Evolutionary conservation across 495 filamentous ascomycete genomes (phyloP).

Genomic region (Trichoderma erinaceum): DNA sequence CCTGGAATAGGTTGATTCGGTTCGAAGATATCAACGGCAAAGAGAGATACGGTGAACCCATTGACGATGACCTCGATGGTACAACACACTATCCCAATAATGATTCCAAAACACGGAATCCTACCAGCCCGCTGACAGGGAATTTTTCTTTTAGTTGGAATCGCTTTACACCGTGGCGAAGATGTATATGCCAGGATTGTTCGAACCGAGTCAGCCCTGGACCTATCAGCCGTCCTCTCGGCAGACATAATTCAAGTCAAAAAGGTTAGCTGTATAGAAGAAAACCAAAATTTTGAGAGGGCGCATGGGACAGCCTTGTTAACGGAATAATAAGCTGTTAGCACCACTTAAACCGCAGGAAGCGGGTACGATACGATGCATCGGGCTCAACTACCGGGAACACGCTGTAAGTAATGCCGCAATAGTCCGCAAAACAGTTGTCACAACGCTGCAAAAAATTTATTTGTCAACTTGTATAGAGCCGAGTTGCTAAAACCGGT

Average conservation of each 20-base stretch:
- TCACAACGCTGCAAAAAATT: neutral
- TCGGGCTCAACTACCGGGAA: slow-evolving; percentile 23
- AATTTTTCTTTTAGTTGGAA: neutral
- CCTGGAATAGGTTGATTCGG: slow-evolving; percentile 6
- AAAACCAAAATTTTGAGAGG: neutral
- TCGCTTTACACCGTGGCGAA: slow-evolving; percentile 5
- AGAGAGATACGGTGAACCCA: slow-evolving; percentile 1
- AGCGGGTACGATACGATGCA: slow-evolving; percentile 19
- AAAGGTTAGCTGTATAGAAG: neutral
- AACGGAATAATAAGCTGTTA: neutral
- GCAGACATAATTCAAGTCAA: neutral
- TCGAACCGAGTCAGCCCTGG: neutral
- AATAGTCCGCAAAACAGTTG: too few species aligned
- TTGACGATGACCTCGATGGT: neutral
- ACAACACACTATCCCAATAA: neutral
- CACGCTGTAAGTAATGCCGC: slow-evolving; percentile 17
- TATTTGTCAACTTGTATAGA: neutral
- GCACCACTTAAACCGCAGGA: neutral
- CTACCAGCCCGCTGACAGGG: neutral
- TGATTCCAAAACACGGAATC: neutral
- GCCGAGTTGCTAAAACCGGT: too few species aligned
- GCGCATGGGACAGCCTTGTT: neutral
- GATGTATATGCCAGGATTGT: slow-evolving; percentile 8
- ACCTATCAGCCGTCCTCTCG: slow-evolving; percentile 4
- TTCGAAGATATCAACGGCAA: slow-evolving; percentile 1